Evolutionary conservation across 306 rosid genomes (phyloP).

Genomic region (Parietaria judaica): DNA sequence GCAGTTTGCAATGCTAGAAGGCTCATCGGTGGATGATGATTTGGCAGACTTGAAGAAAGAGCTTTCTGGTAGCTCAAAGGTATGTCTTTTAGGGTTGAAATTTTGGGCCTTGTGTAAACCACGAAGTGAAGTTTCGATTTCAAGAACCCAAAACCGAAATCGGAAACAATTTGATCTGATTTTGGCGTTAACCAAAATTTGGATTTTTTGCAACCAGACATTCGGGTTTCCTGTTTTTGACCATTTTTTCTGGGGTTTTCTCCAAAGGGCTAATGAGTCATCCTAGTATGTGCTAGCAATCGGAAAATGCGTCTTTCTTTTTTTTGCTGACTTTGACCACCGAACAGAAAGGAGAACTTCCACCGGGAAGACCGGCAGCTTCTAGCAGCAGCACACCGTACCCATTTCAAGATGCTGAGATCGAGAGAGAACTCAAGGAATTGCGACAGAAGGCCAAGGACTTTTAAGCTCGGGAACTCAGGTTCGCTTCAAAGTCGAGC

Average conservation of each 20-base stretch:
- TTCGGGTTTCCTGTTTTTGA: too few species aligned
- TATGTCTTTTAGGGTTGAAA: slow-evolving; percentile 9
- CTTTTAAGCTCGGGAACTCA: slow-evolving; percentile 19
- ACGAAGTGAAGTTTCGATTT: too few species aligned
- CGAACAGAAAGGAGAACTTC: slow-evolving; percentile 87
- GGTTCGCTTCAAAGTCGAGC: slow-evolving; percentile 14
- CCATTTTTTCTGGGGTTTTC: too few species aligned
- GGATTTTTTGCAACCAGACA: too few species aligned
- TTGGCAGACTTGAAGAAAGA: slow-evolving; percentile 43
- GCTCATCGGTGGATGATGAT: slow-evolving; percentile 71
- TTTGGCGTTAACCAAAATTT: too few species aligned
- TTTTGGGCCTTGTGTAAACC: not conserved
- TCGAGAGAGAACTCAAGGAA: slow-evolving; percentile 73
- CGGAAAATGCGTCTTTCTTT: not conserved
- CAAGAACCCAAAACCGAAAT: too few species aligned
- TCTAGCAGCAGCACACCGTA: slow-evolving; percentile 29
- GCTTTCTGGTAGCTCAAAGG: slow-evolving; percentile 66
- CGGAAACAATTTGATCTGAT: too few species aligned
- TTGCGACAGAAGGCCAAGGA: slow-evolving; percentile 72
- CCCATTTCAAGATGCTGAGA: slow-evolving; percentile 72
- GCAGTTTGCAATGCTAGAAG: slow-evolving; percentile 85
- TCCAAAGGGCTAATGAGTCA: too few species aligned
- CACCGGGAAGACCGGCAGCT: slow-evolving; percentile 64
- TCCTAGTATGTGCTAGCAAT: not conserved
- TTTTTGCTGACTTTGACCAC: slow-evolving; percentile 2